Evolutionary conservation across 768 basidiomycete species (phyloP).

Genomic region (Boletus rubropictus): DNA sequence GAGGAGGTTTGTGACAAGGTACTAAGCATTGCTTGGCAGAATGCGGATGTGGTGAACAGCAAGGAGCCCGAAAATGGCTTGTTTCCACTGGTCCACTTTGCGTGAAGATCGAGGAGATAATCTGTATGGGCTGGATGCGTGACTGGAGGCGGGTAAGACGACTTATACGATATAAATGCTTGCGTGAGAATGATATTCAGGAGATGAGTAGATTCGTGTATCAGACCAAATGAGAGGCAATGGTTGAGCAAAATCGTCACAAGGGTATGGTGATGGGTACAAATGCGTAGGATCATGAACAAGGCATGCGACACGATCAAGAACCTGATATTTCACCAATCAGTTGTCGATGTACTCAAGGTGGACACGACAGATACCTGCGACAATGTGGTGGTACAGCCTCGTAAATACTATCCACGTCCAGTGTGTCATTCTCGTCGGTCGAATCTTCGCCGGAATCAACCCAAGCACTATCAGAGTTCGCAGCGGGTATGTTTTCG

Average conservation of each 20-base stretch:
- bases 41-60: conserved; percentile 26
- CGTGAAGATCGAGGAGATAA: conserved; percentile 43
- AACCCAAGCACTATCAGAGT: conserved; percentile 8
- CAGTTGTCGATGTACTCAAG: conserved; percentile 5
- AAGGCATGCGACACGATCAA: conserved; percentile 50
- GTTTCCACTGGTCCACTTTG: conserved; percentile 33
- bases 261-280: conserved; percentile 45
- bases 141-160: conserved; percentile 27
- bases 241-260: conserved; percentile 46
- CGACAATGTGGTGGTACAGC: conserved; percentile 47
- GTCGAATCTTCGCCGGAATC: conserved; percentile 21
- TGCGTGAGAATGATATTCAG: conserved; percentile 38
- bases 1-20: conserved; percentile 18
- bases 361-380: conserved; percentile 33
- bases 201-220: conserved; percentile 39
- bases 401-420: conserved; percentile 43
- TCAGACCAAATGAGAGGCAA: conserved; percentile 40
- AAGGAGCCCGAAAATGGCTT: not conserved
- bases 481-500: conserved; percentile 33
- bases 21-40: conserved; percentile 20
- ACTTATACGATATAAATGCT: conserved; percentile 30
- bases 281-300: conserved; percentile 40
- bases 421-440: conserved; percentile 23
- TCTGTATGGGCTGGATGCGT: conserved; percentile 42
- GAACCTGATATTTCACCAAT: conserved; percentile 31